phyloP scores from a whole-genome alignment of 2,329 filamentous ascomycete genomes.

The Kalaharituber pfeilii region DNA sequence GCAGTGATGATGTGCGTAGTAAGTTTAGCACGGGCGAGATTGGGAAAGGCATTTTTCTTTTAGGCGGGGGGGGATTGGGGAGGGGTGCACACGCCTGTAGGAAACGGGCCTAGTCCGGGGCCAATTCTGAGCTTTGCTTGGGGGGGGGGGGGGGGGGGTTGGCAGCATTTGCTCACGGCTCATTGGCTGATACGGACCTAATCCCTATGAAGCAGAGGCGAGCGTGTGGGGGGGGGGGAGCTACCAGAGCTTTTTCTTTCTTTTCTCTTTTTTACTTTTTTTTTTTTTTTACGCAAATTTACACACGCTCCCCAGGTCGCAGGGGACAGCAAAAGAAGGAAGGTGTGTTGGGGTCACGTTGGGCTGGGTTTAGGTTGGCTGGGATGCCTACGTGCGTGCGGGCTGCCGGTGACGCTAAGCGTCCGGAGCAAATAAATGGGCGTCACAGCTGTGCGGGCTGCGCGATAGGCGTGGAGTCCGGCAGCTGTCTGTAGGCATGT shows the following conservation, averaged over 20 bases:
- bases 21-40: neutral
- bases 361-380: neutral
- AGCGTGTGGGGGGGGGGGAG: neutral
- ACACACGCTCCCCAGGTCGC: no score
- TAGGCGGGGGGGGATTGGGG: constrained; percentile 16
- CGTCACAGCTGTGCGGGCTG: no score
- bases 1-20: constrained; percentile 4
- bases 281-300: neutral
- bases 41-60: neutral
- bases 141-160: neutral
- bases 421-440: no score
- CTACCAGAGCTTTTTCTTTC: neutral
- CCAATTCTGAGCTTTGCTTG: neutral
- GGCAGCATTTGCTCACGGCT: neutral
- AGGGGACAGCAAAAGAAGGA: no score
- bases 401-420: neutral
- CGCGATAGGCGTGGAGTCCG: no score
- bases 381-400: neutral
- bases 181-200: neutral
- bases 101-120: constrained; percentile 1
- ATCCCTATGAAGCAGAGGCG: neutral
- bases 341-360: neutral
- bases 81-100: constrained; percentile 2
- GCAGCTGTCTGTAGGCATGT: no score
- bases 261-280: neutral